These are phyloP conservation scores for Globisporangium okanoganense DNA, from an alignment of 352 stramenopile genomes.

Conservation along the genomic window DNA sequence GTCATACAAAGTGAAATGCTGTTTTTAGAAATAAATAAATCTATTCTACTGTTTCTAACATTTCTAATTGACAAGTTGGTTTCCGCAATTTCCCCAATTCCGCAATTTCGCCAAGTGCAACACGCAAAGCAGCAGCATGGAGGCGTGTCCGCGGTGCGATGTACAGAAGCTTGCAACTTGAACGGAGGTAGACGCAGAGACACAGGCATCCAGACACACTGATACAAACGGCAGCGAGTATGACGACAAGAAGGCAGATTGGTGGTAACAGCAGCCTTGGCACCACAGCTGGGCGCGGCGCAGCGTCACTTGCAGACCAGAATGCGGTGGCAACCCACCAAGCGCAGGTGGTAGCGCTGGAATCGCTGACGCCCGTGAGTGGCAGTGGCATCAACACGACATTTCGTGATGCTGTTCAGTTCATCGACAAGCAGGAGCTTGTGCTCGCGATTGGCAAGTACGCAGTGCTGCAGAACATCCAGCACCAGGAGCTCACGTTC, in stretches of 20 bases:
- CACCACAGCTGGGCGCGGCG: not conserved
- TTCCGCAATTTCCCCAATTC: not conserved
- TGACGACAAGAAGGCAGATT: not conserved
- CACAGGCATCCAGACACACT: too few species aligned
- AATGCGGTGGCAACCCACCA: not conserved
- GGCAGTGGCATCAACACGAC: constrained; percentile 49
- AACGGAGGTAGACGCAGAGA: not conserved
- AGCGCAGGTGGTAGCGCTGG: not conserved
- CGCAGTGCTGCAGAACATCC: constrained; percentile 62
- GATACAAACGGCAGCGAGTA: not conserved
- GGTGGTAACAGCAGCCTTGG: not conserved
- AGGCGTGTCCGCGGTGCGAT: not conserved
- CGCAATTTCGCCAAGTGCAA: not conserved
- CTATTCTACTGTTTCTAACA: not conserved
- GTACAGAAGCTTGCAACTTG: not conserved
- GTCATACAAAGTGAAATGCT: not conserved
- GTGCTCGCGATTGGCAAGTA: constrained; percentile 62
- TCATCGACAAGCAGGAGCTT: constrained; percentile 55
- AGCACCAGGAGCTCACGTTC: constrained; percentile 55
- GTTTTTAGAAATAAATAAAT: not conserved
- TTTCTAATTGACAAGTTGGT: not conserved
- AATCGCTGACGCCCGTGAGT: constrained; percentile 32
- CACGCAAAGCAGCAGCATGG: not conserved
- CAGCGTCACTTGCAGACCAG: not conserved
- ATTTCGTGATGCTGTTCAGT: constrained; percentile 53